phyloP scores from a whole-genome alignment of 176 grass and related monocot genomes.

The Phoenix dactylifera region DNA sequence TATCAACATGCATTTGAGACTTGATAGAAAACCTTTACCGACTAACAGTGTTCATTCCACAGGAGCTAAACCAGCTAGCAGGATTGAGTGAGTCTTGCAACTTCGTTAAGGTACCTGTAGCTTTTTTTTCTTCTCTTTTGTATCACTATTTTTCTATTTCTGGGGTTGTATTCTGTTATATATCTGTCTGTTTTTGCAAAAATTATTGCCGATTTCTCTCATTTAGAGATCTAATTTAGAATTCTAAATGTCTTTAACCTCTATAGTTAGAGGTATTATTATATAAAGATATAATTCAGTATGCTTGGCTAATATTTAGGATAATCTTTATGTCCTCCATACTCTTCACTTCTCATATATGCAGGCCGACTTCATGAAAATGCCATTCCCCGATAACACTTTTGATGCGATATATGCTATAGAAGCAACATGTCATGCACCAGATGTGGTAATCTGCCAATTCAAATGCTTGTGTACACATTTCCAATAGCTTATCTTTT shows the following conservation, averaged over 20 bases:
- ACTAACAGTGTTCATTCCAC: constrained; percentile 2
- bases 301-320: too few species aligned
- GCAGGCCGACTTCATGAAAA: not conserved
- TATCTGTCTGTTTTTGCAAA: too few species aligned
- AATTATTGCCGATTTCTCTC: too few species aligned
- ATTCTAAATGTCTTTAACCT: too few species aligned
- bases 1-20: not conserved
- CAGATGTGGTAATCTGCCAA: not conserved
- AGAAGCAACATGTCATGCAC: not conserved
- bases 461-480: not conserved
- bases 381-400: not conserved
- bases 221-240: too few species aligned
- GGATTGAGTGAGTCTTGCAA: constrained; percentile 65
- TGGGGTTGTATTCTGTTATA: too few species aligned
- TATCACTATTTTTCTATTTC: too few species aligned
- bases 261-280: too few species aligned
- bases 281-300: too few species aligned
- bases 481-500: not conserved
- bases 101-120: constrained; percentile 67
- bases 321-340: too few species aligned
- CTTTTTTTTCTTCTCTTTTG: not conserved
- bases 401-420: constrained; percentile 1
- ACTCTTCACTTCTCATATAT: too few species aligned
- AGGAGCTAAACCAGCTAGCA: constrained; percentile 67
- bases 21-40: too few species aligned